Percentiles rank a stretch among this genome's conserved stretches.
Conservation (phyloP, 768 basidiomycete genomes). For the Lanmaoa rubissima region DNA sequence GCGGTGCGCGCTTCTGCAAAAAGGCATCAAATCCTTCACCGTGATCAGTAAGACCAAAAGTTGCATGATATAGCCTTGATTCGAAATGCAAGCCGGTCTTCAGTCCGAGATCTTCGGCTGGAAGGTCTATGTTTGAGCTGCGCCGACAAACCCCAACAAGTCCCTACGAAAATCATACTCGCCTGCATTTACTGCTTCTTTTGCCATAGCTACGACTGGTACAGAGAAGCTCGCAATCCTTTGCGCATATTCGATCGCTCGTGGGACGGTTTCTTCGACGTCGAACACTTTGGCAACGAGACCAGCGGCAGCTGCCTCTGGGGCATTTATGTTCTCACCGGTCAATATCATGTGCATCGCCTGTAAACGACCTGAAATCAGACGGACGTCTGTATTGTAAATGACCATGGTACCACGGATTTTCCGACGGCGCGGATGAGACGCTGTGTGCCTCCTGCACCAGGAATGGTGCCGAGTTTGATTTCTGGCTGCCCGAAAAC, state of each 20-base stretch:
- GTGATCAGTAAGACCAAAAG: constrained; percentile 50
- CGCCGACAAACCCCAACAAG: neutral
- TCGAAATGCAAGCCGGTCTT: constrained; percentile 46
- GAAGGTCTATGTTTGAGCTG: neutral
- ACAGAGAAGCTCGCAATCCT: constrained; percentile 33
- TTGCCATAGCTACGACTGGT: constrained; percentile 39
- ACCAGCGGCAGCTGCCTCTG: constrained; percentile 46
- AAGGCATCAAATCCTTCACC: constrained; percentile 50
- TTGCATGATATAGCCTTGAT: constrained; percentile 46
- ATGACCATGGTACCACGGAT: constrained; percentile 39
- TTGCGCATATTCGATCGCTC: constrained; percentile 42
- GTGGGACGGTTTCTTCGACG: constrained; percentile 39
- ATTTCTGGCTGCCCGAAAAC: constrained; percentile 96
- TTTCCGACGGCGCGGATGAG: constrained; percentile 84
- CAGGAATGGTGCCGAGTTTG: constrained; percentile 91
- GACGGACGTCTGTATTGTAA: neutral
- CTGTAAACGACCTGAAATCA: constrained; percentile 13
- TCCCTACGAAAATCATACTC: neutral
- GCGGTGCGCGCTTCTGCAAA: constrained; percentile 42
- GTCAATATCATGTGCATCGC: constrained; percentile 60
- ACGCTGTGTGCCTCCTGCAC: constrained; percentile 91
- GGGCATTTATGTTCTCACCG: constrained; percentile 44
- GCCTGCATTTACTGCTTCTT: constrained; percentile 53
- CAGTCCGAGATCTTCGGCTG: constrained; percentile 48
- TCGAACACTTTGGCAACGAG: constrained; percentile 46